phyloP scores from a whole-genome alignment of 225 moss, liverwort and hornwort species.

The Straminergon stramineum region DNA sequence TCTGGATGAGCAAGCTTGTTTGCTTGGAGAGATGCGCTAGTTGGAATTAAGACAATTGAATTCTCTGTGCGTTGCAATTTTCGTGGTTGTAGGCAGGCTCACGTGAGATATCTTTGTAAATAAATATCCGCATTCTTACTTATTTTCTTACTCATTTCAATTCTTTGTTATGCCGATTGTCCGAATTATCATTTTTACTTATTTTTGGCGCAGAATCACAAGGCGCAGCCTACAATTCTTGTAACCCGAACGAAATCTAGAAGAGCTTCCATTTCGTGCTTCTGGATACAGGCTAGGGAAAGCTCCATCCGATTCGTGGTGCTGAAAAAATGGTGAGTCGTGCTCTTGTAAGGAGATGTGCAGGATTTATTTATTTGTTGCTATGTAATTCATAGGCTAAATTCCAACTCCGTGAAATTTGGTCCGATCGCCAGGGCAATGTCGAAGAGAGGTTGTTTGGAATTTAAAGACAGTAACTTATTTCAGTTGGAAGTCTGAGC shows the following conservation, averaged over 20 bases:
- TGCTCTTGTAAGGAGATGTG: neutral
- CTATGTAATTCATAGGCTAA: neutral
- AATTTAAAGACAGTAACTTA: neutral
- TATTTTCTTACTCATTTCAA: neutral
- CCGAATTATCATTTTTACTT: neutral
- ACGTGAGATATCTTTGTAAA: neutral
- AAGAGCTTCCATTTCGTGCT: neutral
- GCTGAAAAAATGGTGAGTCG: conserved; percentile 12
- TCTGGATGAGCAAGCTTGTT: neutral
- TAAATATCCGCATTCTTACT: neutral
- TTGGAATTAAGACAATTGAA: neutral
- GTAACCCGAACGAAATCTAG: neutral
- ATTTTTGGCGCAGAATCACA: neutral
- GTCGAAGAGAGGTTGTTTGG: neutral
- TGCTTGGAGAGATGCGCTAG: neutral
- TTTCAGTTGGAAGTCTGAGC: neutral
- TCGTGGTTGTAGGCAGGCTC: neutral
- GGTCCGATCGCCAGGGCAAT: neutral
- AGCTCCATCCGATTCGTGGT: neutral
- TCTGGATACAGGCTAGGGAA: neutral
- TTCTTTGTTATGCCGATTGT: neutral
- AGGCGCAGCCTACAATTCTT: neutral
- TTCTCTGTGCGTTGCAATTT: neutral
- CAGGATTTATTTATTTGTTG: neutral
- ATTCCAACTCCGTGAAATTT: neutral